Conservation (phyloP, 169 alveolate genomes). For the Pseudocohnilembus persalinus region DNA sequence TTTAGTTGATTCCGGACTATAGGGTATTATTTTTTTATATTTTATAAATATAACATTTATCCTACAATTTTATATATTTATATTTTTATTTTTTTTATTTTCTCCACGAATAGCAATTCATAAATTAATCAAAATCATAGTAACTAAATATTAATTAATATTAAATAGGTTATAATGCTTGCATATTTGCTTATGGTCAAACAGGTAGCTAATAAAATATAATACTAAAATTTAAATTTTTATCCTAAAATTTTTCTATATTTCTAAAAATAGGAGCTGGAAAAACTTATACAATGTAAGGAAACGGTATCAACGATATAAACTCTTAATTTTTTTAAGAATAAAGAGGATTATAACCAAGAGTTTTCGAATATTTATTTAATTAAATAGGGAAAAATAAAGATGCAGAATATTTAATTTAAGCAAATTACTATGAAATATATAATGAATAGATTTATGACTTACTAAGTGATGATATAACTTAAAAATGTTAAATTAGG, state of each 20-base stretch:
- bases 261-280: slow-evolving; percentile 29
- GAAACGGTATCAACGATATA: slow-evolving; percentile 6
- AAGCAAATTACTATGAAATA: slow-evolving; percentile 75
- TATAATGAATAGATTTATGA: slow-evolving; percentile 84
- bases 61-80: no score
- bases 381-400: slow-evolving; percentile 16
- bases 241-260: no score
- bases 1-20: slow-evolving; percentile 8
- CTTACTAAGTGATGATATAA: slow-evolving; percentile 49
- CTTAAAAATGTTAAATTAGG: slow-evolving; percentile 28
- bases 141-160: no score
- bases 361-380: slow-evolving; percentile 21
- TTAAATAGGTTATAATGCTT: slow-evolving; percentile 4
- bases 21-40: not conserved
- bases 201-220: slow-evolving; percentile 26
- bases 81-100: no score
- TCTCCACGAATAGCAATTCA: no score
- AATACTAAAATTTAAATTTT: not conserved
- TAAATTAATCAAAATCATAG: no score
- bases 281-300: slow-evolving; percentile 38
- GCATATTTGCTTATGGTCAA: slow-evolving; percentile 37
- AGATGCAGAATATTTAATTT: slow-evolving; percentile 20
- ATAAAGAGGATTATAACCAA: slow-evolving; percentile 28
- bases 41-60: no score
- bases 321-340: not conserved